Evolutionary conservation across 2,329 filamentous ascomycete genomes (phyloP).

Genomic region (Atkinsonella texensis): DNA sequence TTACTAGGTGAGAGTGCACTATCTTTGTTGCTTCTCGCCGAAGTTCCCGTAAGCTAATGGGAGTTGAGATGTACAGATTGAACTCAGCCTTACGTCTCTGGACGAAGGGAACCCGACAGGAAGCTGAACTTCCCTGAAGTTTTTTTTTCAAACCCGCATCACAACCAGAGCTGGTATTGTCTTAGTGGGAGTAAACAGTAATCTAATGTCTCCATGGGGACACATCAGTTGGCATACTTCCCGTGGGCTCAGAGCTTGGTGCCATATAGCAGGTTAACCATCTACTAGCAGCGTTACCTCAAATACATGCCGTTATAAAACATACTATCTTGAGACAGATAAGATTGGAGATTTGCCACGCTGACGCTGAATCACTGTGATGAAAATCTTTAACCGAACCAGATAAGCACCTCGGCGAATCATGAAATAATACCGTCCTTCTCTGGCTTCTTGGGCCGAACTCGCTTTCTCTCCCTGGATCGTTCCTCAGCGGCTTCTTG

Average conservation of each 20-base stretch:
- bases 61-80: conserved; percentile 2
- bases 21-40: not conserved
- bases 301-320: not conserved
- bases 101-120: not conserved
- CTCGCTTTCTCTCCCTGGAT: not conserved
- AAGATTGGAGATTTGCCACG: not conserved
- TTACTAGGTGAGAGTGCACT: conserved; percentile 7
- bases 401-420: not conserved
- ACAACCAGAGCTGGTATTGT: too few species aligned
- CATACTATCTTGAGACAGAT: not conserved
- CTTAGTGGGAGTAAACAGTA: too few species aligned
- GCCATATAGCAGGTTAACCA: too few species aligned
- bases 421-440: not conserved
- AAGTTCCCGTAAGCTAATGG: not conserved
- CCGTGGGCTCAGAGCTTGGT: too few species aligned
- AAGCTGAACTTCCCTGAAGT: too few species aligned
- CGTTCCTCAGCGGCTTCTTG: not conserved
- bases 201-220: too few species aligned
- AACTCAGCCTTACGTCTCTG: not conserved
- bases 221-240: too few species aligned
- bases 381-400: not conserved
- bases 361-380: not conserved
- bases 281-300: not conserved
- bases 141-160: too few species aligned
- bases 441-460: not conserved